Conservation (phyloP, 2,329 filamentous ascomycete genomes). For the Ceratocystis huliohia region DNA sequence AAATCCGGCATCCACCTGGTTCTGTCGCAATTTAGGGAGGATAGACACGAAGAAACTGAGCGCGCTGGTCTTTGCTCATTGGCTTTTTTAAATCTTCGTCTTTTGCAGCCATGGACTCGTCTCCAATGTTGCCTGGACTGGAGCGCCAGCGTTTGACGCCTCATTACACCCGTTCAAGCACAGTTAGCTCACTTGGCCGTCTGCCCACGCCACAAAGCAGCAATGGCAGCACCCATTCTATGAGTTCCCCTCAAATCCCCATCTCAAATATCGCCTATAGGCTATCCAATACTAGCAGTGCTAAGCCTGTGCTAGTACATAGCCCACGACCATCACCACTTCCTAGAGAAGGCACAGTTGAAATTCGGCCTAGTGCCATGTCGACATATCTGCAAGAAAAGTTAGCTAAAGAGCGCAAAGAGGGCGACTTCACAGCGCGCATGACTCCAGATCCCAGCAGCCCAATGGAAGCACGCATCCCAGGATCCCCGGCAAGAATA, state of each 20-base stretch:
- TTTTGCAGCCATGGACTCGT: slow-evolving; percentile 22
- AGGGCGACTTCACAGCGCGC: slow-evolving; percentile 22
- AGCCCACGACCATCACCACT: slow-evolving; percentile 32
- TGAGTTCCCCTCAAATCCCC: slow-evolving; percentile 29
- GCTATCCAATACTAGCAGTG: slow-evolving; percentile 32
- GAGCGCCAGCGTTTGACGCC: slow-evolving; percentile 33
- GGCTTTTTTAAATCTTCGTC: not conserved
- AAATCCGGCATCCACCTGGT: not conserved
- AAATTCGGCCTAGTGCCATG: slow-evolving; percentile 32
- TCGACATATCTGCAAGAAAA: slow-evolving; percentile 45
- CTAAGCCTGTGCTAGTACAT: slow-evolving; percentile 28
- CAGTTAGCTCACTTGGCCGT: slow-evolving; percentile 17
- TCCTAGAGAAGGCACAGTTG: slow-evolving; percentile 32
- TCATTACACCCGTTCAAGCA: slow-evolving; percentile 26
- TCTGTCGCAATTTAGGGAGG: not conserved
- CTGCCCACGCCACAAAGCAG: slow-evolving; percentile 31
- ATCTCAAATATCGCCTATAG: slow-evolving; percentile 28
- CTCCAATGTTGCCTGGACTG: slow-evolving; percentile 36
- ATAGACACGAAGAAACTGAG: not conserved
- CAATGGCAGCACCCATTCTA: slow-evolving; percentile 33
- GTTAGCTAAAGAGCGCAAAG: slow-evolving; percentile 34
- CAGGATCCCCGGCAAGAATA: slow-evolving; percentile 17
- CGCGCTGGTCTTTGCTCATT: slow-evolving; percentile 2
- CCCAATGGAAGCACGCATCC: slow-evolving; percentile 14
- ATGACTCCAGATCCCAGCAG: slow-evolving; percentile 17